Percentiles rank a stretch among this genome's conserved stretches.
These are phyloP conservation scores for Mucor indicus DNA, from an alignment of 371 early-diverging fungal species.

Conservation along the genomic window DNA sequence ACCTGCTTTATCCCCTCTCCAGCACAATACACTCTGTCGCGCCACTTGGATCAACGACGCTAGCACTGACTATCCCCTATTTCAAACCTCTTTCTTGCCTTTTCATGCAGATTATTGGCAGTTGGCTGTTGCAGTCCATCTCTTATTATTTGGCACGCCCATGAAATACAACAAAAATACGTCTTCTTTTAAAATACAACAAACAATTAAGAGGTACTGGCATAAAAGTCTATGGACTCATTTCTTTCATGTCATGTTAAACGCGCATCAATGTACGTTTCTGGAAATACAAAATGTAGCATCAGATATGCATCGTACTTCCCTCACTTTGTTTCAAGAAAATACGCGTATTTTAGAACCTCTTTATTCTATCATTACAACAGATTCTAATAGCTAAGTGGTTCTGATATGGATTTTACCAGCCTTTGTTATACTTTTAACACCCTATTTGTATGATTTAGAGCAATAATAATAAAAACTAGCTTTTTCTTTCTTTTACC, in stretches of 20 bases:
- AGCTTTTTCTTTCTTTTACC: slow-evolving; percentile 27
- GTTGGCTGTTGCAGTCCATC: slow-evolving; percentile 31
- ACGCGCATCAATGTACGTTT: too few species aligned
- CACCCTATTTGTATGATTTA: slow-evolving; percentile 42
- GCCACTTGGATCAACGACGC: too few species aligned
- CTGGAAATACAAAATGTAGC: too few species aligned
- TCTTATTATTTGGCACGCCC: slow-evolving; percentile 31
- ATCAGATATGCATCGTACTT: too few species aligned
- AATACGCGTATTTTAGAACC: too few species aligned
- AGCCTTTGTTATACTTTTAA: slow-evolving; percentile 70
- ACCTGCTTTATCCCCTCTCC: neutral
- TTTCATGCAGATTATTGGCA: slow-evolving; percentile 44
- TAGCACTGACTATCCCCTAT: too few species aligned
- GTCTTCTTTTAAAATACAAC: slow-evolving; percentile 12
- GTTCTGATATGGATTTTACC: slow-evolving; percentile 75
- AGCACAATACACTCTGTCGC: slow-evolving; percentile 5
- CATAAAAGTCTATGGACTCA: slow-evolving; percentile 26
- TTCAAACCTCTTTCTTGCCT: too few species aligned
- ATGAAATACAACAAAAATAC: slow-evolving; percentile 7
- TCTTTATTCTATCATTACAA: too few species aligned
- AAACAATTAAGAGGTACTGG: slow-evolving; percentile 44
- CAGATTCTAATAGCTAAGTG: too few species aligned
- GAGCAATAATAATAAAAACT: neutral
- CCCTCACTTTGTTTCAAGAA: too few species aligned
- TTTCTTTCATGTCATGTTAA: slow-evolving; percentile 35